A percentile compares a stretch with the other conserved stretches of the same genome.
phyloP scores from a whole-genome alignment of 2,329 filamentous ascomycete genomes.

The Colletotrichum lupini region DNA sequence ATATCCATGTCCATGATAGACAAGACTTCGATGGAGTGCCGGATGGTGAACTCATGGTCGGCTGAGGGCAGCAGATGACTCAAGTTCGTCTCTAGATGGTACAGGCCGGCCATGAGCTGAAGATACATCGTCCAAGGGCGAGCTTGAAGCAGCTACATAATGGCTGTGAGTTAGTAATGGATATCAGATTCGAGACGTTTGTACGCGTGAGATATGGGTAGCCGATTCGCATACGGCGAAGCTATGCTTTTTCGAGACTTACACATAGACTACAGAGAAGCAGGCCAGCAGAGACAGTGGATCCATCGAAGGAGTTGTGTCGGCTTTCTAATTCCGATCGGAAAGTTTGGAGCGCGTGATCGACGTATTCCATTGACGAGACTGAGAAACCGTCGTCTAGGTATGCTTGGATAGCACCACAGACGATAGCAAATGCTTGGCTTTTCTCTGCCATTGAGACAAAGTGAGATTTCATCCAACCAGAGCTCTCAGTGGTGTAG shows the following conservation, averaged over 20 bases:
- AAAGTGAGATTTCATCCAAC: constrained; percentile 31
- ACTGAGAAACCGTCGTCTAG: constrained; percentile 32
- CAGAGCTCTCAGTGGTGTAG: constrained; percentile 27
- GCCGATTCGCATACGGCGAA: too few species aligned
- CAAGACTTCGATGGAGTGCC: constrained; percentile 33
- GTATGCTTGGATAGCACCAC: constrained; percentile 31
- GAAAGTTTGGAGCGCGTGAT: constrained; percentile 33
- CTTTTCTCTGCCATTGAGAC: constrained; percentile 21
- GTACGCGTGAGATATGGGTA: not conserved
- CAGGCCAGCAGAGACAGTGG: constrained; percentile 30
- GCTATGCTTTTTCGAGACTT: not conserved
- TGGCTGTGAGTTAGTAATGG: not conserved
- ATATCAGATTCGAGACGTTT: not conserved
- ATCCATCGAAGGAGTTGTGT: constrained; percentile 20
- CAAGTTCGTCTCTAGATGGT: constrained; percentile 17
- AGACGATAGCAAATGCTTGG: constrained; percentile 26
- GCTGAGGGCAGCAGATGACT: not conserved
- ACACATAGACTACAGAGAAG: constrained; percentile 32
- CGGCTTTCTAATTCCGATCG: constrained; percentile 31
- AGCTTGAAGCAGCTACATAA: constrained; percentile 19
- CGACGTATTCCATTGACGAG: constrained; percentile 30
- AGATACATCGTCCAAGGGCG: constrained; percentile 32
- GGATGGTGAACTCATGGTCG: constrained; percentile 12
- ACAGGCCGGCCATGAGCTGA: constrained; percentile 33
- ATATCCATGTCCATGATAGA: constrained; percentile 36